Base-by-base conservation (phyloP, 495 filamentous ascomycete genomes). In the Neurospora sp. region DNA sequence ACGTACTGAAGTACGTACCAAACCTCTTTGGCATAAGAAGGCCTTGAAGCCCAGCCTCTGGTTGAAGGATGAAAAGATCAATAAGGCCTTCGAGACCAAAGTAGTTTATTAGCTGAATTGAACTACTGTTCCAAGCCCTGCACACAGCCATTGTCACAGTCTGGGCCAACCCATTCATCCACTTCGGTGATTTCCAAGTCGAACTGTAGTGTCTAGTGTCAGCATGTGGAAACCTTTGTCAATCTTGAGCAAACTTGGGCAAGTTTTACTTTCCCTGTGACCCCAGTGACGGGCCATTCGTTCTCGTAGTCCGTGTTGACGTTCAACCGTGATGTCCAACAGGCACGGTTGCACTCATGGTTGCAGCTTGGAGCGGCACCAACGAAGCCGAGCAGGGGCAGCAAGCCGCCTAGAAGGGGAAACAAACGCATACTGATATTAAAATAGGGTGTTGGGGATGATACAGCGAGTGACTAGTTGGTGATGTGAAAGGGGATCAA, bases 91-190 rank as follows among this genome's bases (percentile, higher is more conserved):
- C n/a, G n/a, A n/a, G n/a, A n/a, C n/a, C n/a, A n/a, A n/a, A n/a
- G n/a, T n/a, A n/a, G n/a, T n/a, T n/a, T n/a, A n/a, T n/a, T n/a
- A n/a, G n/a, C n/a, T n/a, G n/a, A n/a, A n/a, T n/a, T n/a, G n/a
- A n/a, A n/a, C n/a, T n/a, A n/a, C n/a, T n/a, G n/a, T n/a, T n/a
- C n/a, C n/a, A n/a, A n/a, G n/a, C n/a, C n/a, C n/a, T n/a, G n/a
- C n/a, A n/a, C n/a, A n/a, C n/a, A n/a, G n/a, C n/a, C n/a, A n/a
- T n/a, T n/a, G n/a, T n/a, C n/a, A n/a, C n/a, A n/a, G n/a, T n/a
- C n/a, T n/a, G n/a, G 83, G 18, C 73, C 78, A 38, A 77, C n/a
- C 9, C 65, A 70, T 73, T 79, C 14, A 42, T 75, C 53, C 73
- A 78, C 35, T 69, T 65, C 71, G 68, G 65, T 72, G 12, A 61